These are phyloP conservation scores for Xylaria hypoxylon DNA, from an alignment of 2,329 filamentous ascomycete genomes.

Conservation along the genomic window DNA sequence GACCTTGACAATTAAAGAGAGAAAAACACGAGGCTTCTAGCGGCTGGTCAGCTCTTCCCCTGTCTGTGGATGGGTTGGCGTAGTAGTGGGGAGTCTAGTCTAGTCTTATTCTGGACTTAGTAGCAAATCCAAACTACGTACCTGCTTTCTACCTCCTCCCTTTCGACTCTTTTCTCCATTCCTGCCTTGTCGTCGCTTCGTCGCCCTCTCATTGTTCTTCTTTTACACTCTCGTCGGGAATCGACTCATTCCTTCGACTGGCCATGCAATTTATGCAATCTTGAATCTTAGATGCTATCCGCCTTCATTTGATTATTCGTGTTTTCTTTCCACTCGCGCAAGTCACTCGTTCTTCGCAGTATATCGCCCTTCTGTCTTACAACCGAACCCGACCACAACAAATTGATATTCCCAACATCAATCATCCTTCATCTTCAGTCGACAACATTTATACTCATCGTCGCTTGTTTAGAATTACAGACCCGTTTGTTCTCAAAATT, in stretches of 20 bases:
- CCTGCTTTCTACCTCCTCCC: conserved; percentile 9
- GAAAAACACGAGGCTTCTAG: conserved; percentile 38
- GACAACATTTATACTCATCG: conserved; percentile 2
- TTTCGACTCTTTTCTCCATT: conserved; percentile 26
- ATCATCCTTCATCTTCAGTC: conserved; percentile 7
- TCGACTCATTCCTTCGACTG: conserved; percentile 17
- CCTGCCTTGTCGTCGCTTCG: conserved; percentile 13
- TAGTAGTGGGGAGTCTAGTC: conserved; percentile 1
- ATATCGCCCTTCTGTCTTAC: conserved; percentile 9
- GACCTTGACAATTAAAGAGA: neutral
- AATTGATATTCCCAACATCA: conserved; percentile 6
- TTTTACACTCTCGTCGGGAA: conserved; percentile 1
- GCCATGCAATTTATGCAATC: conserved; percentile 34
- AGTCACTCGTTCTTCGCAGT: conserved; percentile 34
- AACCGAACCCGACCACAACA: conserved; percentile 15
- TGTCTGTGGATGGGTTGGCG: conserved; percentile 5
- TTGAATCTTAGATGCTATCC: conserved; percentile 22
- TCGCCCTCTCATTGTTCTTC: conserved; percentile 19
- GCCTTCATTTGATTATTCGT: conserved; percentile 23
- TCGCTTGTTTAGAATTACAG: neutral
- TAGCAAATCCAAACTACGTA: conserved; percentile 15
- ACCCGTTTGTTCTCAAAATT: neutral
- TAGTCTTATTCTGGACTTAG: conserved; percentile 24
- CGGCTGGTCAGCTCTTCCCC: conserved; percentile 36
- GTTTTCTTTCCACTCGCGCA: conserved; percentile 15